These are phyloP conservation scores for Aristolochia californica DNA, from an alignment of 164 flowering plant genomes.

Conservation along the genomic window DNA sequence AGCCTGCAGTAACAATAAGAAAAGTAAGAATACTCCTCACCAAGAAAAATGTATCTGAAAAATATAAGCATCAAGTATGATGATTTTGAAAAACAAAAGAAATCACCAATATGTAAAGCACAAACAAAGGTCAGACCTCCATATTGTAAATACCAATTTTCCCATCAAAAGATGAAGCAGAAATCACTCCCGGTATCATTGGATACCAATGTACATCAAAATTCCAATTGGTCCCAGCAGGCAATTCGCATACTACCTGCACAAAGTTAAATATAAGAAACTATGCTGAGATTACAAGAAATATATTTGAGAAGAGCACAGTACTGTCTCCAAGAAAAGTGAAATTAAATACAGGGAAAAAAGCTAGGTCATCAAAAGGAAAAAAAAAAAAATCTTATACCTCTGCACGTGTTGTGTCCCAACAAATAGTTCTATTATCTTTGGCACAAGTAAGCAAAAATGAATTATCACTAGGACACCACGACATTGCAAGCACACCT, in stretches of 20 bases:
- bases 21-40: neutral
- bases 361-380: neutral
- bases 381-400: conserved; percentile 18
- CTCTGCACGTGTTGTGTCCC: conserved; percentile 85
- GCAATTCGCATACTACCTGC: conserved; percentile 87
- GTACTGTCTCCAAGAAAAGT: too few relatives aligned
- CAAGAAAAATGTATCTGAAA: neutral
- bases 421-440: conserved; percentile 93
- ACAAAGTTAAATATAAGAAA: conserved; percentile 7
- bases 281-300: neutral
- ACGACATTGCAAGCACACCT: conserved; percentile 98
- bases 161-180: conserved; percentile 97
- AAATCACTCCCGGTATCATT: conserved; percentile 86
- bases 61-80: too few relatives aligned
- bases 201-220: conserved; percentile 98
- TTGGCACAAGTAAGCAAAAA: conserved; percentile 90
- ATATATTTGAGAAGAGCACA: too few relatives aligned
- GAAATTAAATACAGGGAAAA: neutral
- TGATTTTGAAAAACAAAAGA: too few relatives aligned
- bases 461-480: conserved; percentile 94
- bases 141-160: conserved; percentile 89
- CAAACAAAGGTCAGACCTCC: conserved; percentile 48
- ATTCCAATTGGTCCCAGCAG: conserved; percentile 82
- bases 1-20: conserved; percentile 38
- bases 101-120: neutral